Conservation (phyloP, 805 yeast genomes). For the Vanderwaltozyma yarrowii region DNA sequence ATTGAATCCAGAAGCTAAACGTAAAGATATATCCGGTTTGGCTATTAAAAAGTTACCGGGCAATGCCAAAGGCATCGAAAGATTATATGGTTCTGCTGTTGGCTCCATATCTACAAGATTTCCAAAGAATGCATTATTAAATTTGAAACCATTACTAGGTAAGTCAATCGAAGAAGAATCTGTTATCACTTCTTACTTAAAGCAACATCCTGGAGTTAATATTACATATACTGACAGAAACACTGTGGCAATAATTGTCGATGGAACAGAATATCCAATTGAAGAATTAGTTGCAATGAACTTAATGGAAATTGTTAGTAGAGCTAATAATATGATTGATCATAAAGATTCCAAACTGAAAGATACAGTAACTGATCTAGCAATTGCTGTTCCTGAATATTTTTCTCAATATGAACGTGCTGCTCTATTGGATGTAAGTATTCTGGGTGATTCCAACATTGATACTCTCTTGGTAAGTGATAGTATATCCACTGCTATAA, state of each 20-base stretch:
- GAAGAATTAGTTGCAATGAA: slow-evolving; percentile 87
- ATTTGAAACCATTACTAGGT: slow-evolving; percentile 67
- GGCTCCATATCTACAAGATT: slow-evolving; percentile 57
- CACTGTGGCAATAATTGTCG: slow-evolving; percentile 47
- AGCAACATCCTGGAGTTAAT: slow-evolving; percentile 52
- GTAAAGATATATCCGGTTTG: slow-evolving; percentile 79
- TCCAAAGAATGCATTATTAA: slow-evolving; percentile 59
- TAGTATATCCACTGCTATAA: slow-evolving; percentile 81
- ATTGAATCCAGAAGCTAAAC: slow-evolving; percentile 79
- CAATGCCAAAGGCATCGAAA: slow-evolving; percentile 41
- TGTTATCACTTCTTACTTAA: slow-evolving; percentile 36
- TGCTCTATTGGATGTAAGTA: slow-evolving; percentile 61
- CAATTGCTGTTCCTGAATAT: slow-evolving; percentile 68
- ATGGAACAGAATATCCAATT: slow-evolving; percentile 39
- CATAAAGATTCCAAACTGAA: slow-evolving; percentile 41
- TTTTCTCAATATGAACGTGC: slow-evolving; percentile 55
- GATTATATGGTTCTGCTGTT: slow-evolving; percentile 73
- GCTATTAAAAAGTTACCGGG: slow-evolving; percentile 41
- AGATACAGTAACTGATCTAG: slow-evolving; percentile 43
- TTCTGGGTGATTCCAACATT: slow-evolving; percentile 48
- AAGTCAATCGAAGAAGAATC: slow-evolving; percentile 36
- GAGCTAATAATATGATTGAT: slow-evolving; percentile 56
- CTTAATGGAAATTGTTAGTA: slow-evolving; percentile 47
- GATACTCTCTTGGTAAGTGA: slow-evolving; percentile 66
- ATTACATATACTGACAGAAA: slow-evolving; percentile 37